Evolutionary conservation across 345 rosid species (phyloP).

Genomic region (Eucalyptus regnans): DNA sequence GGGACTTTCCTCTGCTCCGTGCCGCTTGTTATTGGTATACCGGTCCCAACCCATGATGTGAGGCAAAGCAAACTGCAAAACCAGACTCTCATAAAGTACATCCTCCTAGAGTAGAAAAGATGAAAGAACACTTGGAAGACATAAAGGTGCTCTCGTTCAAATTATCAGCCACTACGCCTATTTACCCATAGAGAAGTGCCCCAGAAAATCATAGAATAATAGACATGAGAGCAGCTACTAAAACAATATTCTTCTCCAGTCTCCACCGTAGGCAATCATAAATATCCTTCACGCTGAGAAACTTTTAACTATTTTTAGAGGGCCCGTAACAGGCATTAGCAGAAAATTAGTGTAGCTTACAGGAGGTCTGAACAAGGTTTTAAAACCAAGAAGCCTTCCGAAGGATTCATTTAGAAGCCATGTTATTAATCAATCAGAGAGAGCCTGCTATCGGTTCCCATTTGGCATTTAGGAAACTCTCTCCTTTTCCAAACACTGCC

Average conservation of each 20-base stretch:
- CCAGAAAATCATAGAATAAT: neutral
- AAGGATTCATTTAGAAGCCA: neutral
- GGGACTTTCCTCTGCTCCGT: constrained; percentile 1
- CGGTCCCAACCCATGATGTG: constrained; percentile 89
- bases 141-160: neutral
- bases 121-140: neutral
- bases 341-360: neutral
- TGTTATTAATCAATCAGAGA: neutral
- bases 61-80: constrained; percentile 79
- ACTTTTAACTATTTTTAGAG: neutral
- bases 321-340: neutral
- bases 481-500: neutral
- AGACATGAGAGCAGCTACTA: neutral
- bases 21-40: constrained; percentile 13
- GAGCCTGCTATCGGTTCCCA: neutral
- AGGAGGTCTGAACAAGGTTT: neutral
- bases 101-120: neutral
- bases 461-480: neutral
- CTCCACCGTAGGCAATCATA: neutral
- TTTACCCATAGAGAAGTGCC: neutral
- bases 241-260: neutral
- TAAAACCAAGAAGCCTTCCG: neutral
- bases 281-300: neutral
- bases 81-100: neutral
- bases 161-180: neutral